These are phyloP conservation scores for Cyclotella distinguenda DNA, from an alignment of 108 stramenopile genomes.

Conservation along the genomic window DNA sequence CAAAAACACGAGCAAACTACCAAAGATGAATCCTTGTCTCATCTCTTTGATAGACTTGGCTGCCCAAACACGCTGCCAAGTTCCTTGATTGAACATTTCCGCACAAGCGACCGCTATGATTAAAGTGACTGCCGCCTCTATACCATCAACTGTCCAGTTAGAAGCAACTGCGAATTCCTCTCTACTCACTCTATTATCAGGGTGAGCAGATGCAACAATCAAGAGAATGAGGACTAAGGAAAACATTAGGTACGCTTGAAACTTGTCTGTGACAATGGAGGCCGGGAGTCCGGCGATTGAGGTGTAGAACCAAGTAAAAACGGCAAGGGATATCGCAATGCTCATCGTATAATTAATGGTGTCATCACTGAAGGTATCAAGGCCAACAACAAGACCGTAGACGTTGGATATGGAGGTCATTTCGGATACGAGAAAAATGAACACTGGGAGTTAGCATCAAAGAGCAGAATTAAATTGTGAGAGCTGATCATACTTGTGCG, in stretches of 20 bases:
- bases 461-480: background rate
- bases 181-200: constrained; percentile 54
- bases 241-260: constrained; percentile 69
- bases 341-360: constrained; percentile 46
- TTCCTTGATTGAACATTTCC: constrained; percentile 77
- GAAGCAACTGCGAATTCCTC: constrained; percentile 64
- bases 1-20: constrained; percentile 57
- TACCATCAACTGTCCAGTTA: constrained; percentile 66
- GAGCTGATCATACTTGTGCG: background rate
- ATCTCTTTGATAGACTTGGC: constrained; percentile 57
- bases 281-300: constrained; percentile 68
- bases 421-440: constrained; percentile 77
- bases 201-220: constrained; percentile 54
- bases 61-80: constrained; percentile 82
- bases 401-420: constrained; percentile 71
- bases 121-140: constrained; percentile 65
- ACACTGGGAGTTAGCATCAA: too few relatives aligned
- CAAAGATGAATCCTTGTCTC: constrained; percentile 61
- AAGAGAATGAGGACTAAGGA: constrained; percentile 59
- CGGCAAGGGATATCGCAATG: constrained; percentile 57
- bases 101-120: constrained; percentile 67
- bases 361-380: constrained; percentile 26
- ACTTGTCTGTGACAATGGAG: constrained; percentile 73
- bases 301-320: constrained; percentile 70
- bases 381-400: constrained; percentile 48